Evolutionary conservation across 2,329 filamentous ascomycete genomes (phyloP), one percentile per base, ranked within the genome.

Genomic region (Ceratocystis smalleyi): DNA sequence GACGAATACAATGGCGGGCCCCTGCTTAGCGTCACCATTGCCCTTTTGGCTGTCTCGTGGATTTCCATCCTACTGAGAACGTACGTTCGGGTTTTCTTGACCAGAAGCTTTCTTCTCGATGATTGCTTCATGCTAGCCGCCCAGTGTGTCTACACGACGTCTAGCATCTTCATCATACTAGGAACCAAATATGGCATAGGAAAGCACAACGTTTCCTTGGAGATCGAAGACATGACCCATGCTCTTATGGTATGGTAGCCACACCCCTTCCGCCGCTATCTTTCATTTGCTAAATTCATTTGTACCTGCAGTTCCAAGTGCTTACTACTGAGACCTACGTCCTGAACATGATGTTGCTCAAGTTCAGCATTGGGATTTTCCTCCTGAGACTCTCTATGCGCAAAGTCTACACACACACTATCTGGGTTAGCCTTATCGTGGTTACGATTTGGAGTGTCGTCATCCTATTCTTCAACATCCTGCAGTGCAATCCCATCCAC

Each of bases 301-400:
- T 32, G 2, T 59, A 15, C 17, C 27, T 55, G 43, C 47, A 80
- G 75, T 81, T 76, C 72, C 79, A 81, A 73, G 77, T 79, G 27
- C 68, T 81, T 35, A 77, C 78, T 10, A 78, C 79, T 0, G 77
- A 75, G 5, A 76, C 76, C 1, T 81, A 81, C 64, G 72, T 82
- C 55, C 67, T 77, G 8, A 75, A 80, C 67, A 82, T 83, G 79
- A 77, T 81, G 75, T 77, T 82, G 66, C 77, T 81, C 71, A 83
- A 83, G 71, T 71, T 82, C 61, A 80, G 80, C 71, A 81, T 82
- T 60, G 77, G 76, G 43, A 72, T 81, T 65, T 81, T 81, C 66
- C 74, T 81, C 7, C 70, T 82, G 19, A 75, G 78, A 5, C 72
- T 82, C 17, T 76, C 79, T 1, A 74, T 75, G 2, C 72, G 75